Conservation (phyloP, 768 basidiomycete species). For the Neoboletus magnificus region DNA sequence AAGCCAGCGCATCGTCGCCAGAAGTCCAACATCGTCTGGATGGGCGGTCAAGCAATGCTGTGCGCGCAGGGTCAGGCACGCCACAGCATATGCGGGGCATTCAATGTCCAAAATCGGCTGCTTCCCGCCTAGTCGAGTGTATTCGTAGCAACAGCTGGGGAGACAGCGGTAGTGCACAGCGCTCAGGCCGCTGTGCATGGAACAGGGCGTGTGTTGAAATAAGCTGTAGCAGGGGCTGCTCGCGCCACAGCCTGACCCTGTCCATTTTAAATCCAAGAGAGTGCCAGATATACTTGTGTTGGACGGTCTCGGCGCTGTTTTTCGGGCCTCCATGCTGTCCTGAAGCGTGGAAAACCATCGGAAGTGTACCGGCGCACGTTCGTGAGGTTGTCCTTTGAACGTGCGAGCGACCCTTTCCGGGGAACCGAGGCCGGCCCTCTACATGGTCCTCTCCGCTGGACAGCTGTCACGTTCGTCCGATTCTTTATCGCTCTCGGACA, state of each 20-base stretch:
- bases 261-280: not conserved
- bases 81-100: not conserved
- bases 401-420: slow-evolving; percentile 4
- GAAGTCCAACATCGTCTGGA: not conserved
- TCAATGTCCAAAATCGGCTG: not conserved
- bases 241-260: not conserved
- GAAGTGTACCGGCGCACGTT: slow-evolving; percentile 12
- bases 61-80: not conserved
- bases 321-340: not conserved
- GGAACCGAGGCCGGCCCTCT: not conserved
- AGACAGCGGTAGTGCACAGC: not conserved
- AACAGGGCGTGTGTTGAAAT: not conserved
- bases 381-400: slow-evolving; percentile 2
- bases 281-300: not conserved
- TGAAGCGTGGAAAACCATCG: not conserved
- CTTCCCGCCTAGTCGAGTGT: not conserved
- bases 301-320: not conserved
- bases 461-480: slow-evolving; percentile 17
- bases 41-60: not conserved
- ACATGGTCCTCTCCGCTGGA: not conserved
- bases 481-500: not conserved
- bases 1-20: not conserved
- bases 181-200: not conserved
- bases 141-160: not conserved
- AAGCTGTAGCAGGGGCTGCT: not conserved